Percentiles rank a stretch among this genome's conserved stretches.
phyloP scores from a whole-genome alignment of 306 rosid species.

The Alnus rubra region DNA sequence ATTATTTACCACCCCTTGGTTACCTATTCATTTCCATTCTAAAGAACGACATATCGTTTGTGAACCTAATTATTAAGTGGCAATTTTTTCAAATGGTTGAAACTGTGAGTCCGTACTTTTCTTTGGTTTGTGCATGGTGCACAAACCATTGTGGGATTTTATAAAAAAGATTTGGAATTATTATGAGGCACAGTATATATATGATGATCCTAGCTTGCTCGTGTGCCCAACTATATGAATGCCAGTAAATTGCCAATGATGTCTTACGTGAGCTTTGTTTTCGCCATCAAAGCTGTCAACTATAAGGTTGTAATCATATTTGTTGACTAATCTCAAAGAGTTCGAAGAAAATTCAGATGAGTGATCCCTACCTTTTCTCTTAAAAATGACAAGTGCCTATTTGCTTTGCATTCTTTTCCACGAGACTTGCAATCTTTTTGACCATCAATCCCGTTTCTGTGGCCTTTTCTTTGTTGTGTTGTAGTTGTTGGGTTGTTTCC shows the following conservation, averaged over 20 bases:
- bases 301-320: slow-evolving; percentile 56
- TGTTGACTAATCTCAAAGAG: slow-evolving; percentile 63
- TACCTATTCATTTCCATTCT: no score
- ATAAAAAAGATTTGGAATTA: no score
- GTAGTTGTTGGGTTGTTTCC: slow-evolving; percentile 46
- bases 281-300: slow-evolving; percentile 54
- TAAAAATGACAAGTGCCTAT: slow-evolving; percentile 39
- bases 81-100: no score
- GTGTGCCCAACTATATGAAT: slow-evolving; percentile 32
- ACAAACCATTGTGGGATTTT: no score
- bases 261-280: slow-evolving; percentile 30
- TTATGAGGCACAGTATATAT: no score
- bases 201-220: slow-evolving; percentile 43
- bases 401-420: slow-evolving; percentile 59
- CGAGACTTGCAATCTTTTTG: slow-evolving; percentile 54
- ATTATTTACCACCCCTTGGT: no score
- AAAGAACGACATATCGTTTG: no score
- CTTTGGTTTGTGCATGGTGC: no score
- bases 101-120: no score
- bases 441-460: slow-evolving; percentile 53
- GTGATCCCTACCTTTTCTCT: slow-evolving; percentile 42
- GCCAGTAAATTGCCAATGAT: slow-evolving; percentile 21
- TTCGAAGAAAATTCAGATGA: slow-evolving; percentile 36
- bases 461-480: slow-evolving; percentile 46
- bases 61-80: no score